Conservation (phyloP, 2,329 filamentous ascomycete genomes). For the Akanthomyces lecanii region DNA sequence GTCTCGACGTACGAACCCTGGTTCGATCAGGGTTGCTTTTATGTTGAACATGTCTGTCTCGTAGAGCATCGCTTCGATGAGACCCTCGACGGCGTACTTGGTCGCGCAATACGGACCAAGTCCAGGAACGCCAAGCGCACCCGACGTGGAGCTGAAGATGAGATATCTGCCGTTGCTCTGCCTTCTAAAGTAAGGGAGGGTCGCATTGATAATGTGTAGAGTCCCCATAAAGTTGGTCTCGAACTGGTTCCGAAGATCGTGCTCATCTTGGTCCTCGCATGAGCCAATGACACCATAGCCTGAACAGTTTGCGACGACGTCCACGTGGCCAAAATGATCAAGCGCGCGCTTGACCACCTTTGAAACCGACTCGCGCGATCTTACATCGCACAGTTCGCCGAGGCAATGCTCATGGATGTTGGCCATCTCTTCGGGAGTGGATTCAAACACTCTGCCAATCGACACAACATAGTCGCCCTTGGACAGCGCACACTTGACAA, state of each 20-base stretch:
- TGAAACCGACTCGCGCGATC: constrained; percentile 72
- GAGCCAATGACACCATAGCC: constrained; percentile 94
- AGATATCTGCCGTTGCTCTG: constrained; percentile 76
- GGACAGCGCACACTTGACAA: constrained; percentile 75
- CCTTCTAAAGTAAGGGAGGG: constrained; percentile 79
- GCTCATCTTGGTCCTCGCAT: constrained; percentile 94
- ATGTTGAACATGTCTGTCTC: constrained; percentile 89
- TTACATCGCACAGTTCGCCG: constrained; percentile 84
- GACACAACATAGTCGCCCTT: constrained; percentile 81
- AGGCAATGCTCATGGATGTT: constrained; percentile 69
- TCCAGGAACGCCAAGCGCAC: constrained; percentile 88
- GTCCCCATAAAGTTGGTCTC: constrained; percentile 98
- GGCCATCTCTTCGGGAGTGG: constrained; percentile 66
- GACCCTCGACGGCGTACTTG: constrained; percentile 92
- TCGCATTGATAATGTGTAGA: constrained; percentile 85
- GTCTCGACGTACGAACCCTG: constrained; percentile 81
- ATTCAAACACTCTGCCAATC: constrained; percentile 79
- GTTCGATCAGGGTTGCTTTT: constrained; percentile 89
- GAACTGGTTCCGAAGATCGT: constrained; percentile 92
- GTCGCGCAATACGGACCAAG: constrained; percentile 93
- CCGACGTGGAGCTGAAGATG: constrained; percentile 90
- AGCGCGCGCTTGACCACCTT: constrained; percentile 67
- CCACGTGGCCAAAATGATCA: constrained; percentile 72
- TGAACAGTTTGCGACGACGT: constrained; percentile 89
- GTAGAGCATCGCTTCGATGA: constrained; percentile 96